These are phyloP conservation scores for Vicia sativa DNA, from an alignment of 306 rosid genomes.

Conservation along the genomic window DNA sequence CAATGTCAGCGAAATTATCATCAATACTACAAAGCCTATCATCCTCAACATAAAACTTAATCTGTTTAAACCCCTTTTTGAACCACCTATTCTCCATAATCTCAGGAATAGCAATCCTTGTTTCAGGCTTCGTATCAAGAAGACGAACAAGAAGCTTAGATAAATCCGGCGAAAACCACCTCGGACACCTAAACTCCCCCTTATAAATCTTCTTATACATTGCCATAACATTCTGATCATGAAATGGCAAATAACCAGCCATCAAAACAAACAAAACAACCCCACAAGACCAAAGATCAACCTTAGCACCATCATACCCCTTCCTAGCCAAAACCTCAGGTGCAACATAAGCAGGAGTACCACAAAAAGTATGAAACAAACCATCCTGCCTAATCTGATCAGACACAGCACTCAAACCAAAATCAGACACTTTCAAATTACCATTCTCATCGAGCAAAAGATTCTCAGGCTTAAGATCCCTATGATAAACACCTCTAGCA, in stretches of 20 bases:
- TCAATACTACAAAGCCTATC: slow-evolving; percentile 71
- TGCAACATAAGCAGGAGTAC: slow-evolving; percentile 95
- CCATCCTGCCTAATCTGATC: slow-evolving; percentile 92
- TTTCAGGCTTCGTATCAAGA: slow-evolving; percentile 70
- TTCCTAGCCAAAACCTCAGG: slow-evolving; percentile 84
- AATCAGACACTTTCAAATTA: slow-evolving; percentile 82
- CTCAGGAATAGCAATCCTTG: slow-evolving; percentile 71
- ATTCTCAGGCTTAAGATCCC: slow-evolving; percentile 91
- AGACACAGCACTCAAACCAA: slow-evolving; percentile 84
- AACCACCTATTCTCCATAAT: slow-evolving; percentile 93
- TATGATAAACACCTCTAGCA: slow-evolving; percentile 84
- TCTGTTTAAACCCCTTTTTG: slow-evolving; percentile 81
- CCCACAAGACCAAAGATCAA: slow-evolving; percentile 95
- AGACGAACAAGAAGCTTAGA: slow-evolving; percentile 52
- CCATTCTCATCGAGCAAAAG: slow-evolving; percentile 77
- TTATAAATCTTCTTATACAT: slow-evolving; percentile 89
- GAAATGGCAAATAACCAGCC: slow-evolving; percentile 94
- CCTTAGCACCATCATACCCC: slow-evolving; percentile 87
- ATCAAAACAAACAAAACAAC: slow-evolving; percentile 79
- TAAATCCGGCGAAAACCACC: slow-evolving; percentile 85
- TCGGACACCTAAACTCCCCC: slow-evolving; percentile 82
- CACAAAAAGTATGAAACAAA: slow-evolving; percentile 88
- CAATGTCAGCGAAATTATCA: slow-evolving; percentile 41
- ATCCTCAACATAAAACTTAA: slow-evolving; percentile 85
- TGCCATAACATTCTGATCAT: slow-evolving; percentile 86